These are phyloP conservation scores for Verticillium dahliae DNA, from an alignment of 2,329 filamentous ascomycete species.

Conservation along the genomic window DNA sequence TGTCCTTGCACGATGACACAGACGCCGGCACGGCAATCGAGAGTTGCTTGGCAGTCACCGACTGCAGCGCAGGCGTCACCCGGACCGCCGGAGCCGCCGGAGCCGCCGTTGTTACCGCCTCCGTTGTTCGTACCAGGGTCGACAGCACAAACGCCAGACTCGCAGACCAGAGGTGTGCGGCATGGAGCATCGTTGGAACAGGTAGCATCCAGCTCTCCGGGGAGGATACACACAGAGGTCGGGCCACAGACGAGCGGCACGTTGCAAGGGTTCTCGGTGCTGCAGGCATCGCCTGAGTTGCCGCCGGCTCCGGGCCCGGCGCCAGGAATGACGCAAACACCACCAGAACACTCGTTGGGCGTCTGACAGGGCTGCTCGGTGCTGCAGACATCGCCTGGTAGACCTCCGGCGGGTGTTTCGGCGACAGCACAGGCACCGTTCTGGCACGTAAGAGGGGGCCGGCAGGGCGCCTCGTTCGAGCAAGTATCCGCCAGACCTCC, in stretches of 20 bases:
- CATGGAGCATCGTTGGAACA: neutral
- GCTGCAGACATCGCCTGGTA: neutral
- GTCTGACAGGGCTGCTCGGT: neutral
- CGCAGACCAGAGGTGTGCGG: neutral
- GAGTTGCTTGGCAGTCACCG: neutral
- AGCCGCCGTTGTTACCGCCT: neutral
- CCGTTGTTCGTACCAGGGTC: neutral
- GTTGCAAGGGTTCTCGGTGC: neutral
- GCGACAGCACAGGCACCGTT: neutral
- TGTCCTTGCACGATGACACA: neutral
- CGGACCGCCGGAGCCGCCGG: neutral
- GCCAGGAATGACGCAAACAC: neutral
- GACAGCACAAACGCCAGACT: neutral
- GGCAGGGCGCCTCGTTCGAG: neutral
- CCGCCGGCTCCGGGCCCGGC: neutral
- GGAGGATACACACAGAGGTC: neutral
- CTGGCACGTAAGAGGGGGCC: neutral
- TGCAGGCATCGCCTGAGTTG: neutral
- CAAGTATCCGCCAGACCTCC: neutral
- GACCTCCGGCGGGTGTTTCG: too few species aligned
- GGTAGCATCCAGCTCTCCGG: neutral
- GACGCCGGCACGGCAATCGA: neutral
- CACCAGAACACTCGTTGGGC: too few species aligned
- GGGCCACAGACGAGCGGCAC: neutral
- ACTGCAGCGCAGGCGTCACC: neutral